Evolutionary conservation across 163 green algal species (phyloP).

Genomic region (Coccomyxa subellipsoidea): DNA sequence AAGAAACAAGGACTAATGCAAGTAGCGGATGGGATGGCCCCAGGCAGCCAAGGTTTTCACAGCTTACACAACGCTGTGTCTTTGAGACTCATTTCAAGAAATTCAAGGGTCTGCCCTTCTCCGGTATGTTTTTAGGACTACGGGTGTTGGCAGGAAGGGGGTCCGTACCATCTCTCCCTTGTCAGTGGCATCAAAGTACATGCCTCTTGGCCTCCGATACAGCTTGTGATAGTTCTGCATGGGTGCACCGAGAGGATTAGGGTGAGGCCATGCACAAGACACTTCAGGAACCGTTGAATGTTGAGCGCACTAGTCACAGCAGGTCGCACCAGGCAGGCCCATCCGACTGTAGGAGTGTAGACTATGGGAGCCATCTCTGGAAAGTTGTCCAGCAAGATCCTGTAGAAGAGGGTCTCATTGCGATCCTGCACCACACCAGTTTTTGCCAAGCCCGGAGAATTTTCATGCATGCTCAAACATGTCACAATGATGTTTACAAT

Average conservation of each 20-base stretch:
- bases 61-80: too few relatives aligned
- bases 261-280: too few relatives aligned
- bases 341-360: conserved; percentile 55
- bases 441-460: not conserved
- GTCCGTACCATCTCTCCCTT: conserved; percentile 72
- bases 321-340: conserved; percentile 43
- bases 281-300: too few relatives aligned
- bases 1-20: too few relatives aligned
- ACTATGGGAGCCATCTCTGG: conserved; percentile 68
- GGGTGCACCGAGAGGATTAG: too few relatives aligned
- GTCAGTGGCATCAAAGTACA: conserved; percentile 86
- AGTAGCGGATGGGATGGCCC: too few relatives aligned
- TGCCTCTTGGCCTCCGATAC: conserved; percentile 69
- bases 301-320: not conserved
- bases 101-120: too few relatives aligned
- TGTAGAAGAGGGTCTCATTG: conserved; percentile 84
- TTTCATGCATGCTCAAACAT: not conserved
- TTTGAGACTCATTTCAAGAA: too few relatives aligned
- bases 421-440: conserved; percentile 49
- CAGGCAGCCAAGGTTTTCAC: too few relatives aligned
- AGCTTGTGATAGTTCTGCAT: conserved; percentile 66
- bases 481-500: not conserved
- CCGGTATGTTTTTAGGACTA: too few relatives aligned
- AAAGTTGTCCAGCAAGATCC: conserved; percentile 69
- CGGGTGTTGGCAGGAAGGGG: too few relatives aligned